A percentile compares a stretch with the other conserved stretches of the same genome.
These are phyloP conservation scores for Gastrolobium bilobum DNA, from an alignment of 306 rosid species.

Conservation along the genomic window DNA sequence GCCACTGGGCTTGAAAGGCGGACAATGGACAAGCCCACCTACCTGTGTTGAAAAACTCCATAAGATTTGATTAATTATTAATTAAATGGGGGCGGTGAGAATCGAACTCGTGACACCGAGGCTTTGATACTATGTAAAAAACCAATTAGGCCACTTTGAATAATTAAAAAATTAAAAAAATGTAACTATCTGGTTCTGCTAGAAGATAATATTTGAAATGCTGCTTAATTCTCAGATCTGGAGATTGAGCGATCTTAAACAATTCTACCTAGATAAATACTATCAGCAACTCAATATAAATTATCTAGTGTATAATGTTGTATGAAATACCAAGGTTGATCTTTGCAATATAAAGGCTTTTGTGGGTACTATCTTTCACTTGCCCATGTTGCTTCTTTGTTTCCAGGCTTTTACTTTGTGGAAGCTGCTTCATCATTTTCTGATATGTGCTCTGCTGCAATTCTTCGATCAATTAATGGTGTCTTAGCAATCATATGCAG, in stretches of 20 bases:
- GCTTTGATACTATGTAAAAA: too few species aligned
- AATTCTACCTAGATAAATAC: not conserved
- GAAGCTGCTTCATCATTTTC: constrained; percentile 64
- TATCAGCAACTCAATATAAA: not conserved
- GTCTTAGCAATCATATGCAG: constrained; percentile 78
- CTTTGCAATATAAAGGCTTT: constrained; percentile 47
- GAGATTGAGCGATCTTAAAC: constrained; percentile 28
- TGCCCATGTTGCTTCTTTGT: constrained; percentile 89
- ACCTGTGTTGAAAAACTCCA: too few species aligned
- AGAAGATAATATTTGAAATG: constrained; percentile 7
- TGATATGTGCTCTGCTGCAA: constrained; percentile 67
- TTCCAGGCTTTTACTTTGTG: constrained; percentile 67
- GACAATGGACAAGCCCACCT: too few species aligned
- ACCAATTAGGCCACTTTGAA: not conserved
- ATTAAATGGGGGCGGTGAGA: too few species aligned
- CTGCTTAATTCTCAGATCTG: constrained; percentile 16
- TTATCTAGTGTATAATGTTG: not conserved
- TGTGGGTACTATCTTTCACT: constrained; percentile 98
- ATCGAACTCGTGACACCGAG: too few species aligned
- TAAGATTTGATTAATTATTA: too few species aligned
- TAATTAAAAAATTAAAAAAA: not conserved
- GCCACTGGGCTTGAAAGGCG: too few species aligned
- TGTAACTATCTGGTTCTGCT: not conserved
- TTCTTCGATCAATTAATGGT: constrained; percentile 82
- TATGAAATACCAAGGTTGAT: constrained; percentile 50